These are phyloP conservation scores for Baeospora myosura DNA, from an alignment of 1,284 basidiomycete genomes.

Conservation along the genomic window DNA sequence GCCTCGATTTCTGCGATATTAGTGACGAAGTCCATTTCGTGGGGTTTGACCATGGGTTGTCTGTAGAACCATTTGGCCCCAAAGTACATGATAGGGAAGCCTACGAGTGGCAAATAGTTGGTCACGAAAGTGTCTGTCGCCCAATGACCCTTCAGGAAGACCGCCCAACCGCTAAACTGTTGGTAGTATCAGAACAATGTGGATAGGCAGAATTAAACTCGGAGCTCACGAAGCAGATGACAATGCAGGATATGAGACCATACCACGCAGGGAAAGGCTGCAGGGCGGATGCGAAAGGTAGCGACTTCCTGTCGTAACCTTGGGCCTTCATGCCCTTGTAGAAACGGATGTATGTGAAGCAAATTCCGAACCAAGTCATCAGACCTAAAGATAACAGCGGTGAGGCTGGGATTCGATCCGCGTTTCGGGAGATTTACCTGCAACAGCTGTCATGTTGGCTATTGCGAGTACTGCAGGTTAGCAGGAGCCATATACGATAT, in stretches of 20 bases:
- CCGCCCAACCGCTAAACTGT: constrained; percentile 67
- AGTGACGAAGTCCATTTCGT: constrained; percentile 75
- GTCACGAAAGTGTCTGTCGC: constrained; percentile 59
- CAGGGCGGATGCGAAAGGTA: constrained; percentile 58
- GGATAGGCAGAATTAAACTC: background rate
- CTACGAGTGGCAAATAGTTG: constrained; percentile 69
- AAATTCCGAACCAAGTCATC: constrained; percentile 83
- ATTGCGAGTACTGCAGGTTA: too few relatives aligned
- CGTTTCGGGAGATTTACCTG: constrained; percentile 11
- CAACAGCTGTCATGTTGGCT: constrained; percentile 57
- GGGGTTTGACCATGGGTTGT: constrained; percentile 35
- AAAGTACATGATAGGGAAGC: constrained; percentile 73
- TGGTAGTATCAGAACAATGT: constrained; percentile 1
- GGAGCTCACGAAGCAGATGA: constrained; percentile 62
- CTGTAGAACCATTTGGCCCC: constrained; percentile 48
- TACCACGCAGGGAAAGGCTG: constrained; percentile 76
- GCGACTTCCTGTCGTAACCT: constrained; percentile 53
- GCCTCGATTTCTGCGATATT: constrained; percentile 64
- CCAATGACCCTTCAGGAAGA: constrained; percentile 70
- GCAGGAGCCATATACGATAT: background rate
- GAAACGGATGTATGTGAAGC: constrained; percentile 75
- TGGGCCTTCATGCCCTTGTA: constrained; percentile 69
- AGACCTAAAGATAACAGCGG: constrained; percentile 33
- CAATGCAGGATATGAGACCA: constrained; percentile 39
- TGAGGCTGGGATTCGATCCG: constrained; percentile 30